These are phyloP conservation scores for Cyberlindnera mycetangii DNA, from an alignment of 805 yeast species.

Conservation along the genomic window DNA sequence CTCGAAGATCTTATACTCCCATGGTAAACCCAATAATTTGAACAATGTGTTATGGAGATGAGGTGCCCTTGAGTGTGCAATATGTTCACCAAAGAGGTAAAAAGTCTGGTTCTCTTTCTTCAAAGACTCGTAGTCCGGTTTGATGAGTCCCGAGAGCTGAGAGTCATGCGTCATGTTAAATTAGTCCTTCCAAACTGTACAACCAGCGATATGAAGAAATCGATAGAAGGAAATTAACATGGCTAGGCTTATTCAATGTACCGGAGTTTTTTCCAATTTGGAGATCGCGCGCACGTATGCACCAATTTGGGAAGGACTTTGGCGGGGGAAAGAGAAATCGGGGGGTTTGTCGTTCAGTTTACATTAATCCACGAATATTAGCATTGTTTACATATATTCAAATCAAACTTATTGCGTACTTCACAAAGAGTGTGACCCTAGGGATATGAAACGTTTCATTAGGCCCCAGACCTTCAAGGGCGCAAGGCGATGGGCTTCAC, in stretches of 20 bases:
- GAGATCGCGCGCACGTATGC: neutral
- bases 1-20: conserved; percentile 25
- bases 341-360: no score
- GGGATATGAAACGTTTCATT: neutral
- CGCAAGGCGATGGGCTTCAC: conserved; percentile 7
- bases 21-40: conserved; percentile 16
- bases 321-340: neutral
- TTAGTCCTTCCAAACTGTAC: no score
- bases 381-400: no score
- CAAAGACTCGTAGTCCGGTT: conserved; percentile 7
- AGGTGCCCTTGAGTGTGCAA: conserved; percentile 25
- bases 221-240: no score
- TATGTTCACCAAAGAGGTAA: conserved; percentile 26
- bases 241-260: no score
- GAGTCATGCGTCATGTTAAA: conserved; percentile 7
- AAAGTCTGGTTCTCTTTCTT: conserved; percentile 14
- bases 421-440: neutral
- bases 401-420: no score
- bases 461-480: neutral
- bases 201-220: no score
- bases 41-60: conserved; percentile 24
- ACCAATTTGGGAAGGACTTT: no score
- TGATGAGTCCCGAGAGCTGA: neutral
- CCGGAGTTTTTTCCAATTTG: neutral
- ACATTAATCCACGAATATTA: no score